Evolutionary conservation across 2,329 filamentous ascomycete species (phyloP).

Genomic region (Clarireedia monteithiana): DNA sequence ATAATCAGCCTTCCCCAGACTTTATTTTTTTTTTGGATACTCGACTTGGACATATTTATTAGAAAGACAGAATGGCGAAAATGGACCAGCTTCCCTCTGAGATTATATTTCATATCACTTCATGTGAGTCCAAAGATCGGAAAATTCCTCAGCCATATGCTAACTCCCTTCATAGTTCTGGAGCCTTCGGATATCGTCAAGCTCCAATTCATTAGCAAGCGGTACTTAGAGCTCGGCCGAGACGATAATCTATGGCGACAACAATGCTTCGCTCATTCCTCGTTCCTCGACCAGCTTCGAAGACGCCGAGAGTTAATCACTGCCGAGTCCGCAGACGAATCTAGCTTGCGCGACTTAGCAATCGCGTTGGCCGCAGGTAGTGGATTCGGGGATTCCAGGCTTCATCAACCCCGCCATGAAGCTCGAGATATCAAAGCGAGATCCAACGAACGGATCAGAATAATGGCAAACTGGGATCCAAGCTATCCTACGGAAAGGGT

Average conservation of each 20-base stretch:
- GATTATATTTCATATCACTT: slow-evolving; percentile 7
- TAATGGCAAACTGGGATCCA: slow-evolving; percentile 78
- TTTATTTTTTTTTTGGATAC: not conserved
- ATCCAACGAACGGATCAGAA: slow-evolving; percentile 40
- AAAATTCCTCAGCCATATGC: not conserved
- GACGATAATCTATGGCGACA: slow-evolving; percentile 72
- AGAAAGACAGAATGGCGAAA: not conserved
- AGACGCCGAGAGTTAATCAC: slow-evolving; percentile 40
- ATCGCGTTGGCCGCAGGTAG: slow-evolving; percentile 21
- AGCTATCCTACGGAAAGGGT: slow-evolving; percentile 62
- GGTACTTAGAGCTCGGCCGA: slow-evolving; percentile 58
- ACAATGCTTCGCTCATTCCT: slow-evolving; percentile 64
- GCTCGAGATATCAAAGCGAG: slow-evolving; percentile 18
- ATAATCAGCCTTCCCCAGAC: too few species aligned
- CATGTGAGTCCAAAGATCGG: not conserved
- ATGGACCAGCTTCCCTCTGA: slow-evolving; percentile 9
- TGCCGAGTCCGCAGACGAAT: slow-evolving; percentile 30
- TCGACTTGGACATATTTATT: not conserved
- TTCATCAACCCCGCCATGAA: slow-evolving; percentile 17
- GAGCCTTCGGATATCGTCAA: slow-evolving; percentile 55
- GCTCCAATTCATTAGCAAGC: slow-evolving; percentile 62
- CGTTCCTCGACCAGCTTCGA: slow-evolving; percentile 54
- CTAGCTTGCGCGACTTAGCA: slow-evolving; percentile 31
- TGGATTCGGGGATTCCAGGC: slow-evolving; percentile 24
- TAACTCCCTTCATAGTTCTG: slow-evolving; percentile 40